Percentiles rank a stretch among this genome's conserved stretches.
Evolutionary conservation across 306 rosid species (phyloP).

Genomic region (Inga laurina): DNA sequence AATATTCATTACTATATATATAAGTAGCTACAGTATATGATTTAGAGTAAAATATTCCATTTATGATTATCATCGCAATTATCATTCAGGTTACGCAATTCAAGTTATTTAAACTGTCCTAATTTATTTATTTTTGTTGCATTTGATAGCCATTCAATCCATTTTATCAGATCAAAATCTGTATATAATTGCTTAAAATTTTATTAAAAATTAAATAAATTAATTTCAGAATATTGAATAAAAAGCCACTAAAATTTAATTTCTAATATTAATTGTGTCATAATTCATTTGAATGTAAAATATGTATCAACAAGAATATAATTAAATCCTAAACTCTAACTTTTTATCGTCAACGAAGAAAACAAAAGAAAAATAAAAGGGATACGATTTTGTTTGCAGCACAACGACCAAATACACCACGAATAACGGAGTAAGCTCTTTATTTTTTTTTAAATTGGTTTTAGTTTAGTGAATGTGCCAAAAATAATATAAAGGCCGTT

Average conservation of each 20-base stretch:
- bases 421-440: too few species aligned
- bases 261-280: neutral
- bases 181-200: neutral
- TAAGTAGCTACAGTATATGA: too few species aligned
- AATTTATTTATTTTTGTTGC: neutral
- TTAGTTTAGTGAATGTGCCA: too few species aligned
- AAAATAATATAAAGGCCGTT: too few species aligned
- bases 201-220: neutral
- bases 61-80: too few species aligned
- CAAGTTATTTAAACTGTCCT: neutral
- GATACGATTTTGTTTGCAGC: too few species aligned
- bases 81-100: neutral
- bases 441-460: too few species aligned
- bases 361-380: too few species aligned
- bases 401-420: too few species aligned
- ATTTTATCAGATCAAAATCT: neutral
- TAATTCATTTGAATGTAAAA: neutral
- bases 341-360: too few species aligned
- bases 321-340: neutral
- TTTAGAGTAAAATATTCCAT: too few species aligned
- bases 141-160: neutral
- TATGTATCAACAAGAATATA: neutral
- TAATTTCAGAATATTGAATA: neutral
- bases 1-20: neutral
- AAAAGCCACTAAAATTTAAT: neutral